Evolutionary conservation across 495 filamentous ascomycete species (phyloP).

Genomic region (Ramalina peruviana): DNA sequence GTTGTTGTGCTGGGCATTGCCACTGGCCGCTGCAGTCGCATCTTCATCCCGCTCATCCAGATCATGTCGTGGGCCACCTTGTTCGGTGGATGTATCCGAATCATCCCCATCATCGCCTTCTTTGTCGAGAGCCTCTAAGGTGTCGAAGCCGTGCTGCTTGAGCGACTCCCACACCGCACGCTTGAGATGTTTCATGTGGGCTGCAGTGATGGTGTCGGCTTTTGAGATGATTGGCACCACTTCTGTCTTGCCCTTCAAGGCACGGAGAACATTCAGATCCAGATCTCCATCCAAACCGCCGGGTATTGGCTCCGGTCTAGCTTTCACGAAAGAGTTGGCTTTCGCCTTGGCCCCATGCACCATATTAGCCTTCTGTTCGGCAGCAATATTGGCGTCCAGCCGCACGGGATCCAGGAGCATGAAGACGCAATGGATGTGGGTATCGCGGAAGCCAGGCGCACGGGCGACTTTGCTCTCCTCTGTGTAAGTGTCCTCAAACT

Average conservation of each 20-base stretch:
- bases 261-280: conserved; percentile 79
- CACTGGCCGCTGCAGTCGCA: conserved; percentile 20
- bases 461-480: conserved; percentile 97
- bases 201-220: conserved; percentile 85
- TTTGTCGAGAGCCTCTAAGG: conserved; percentile 70
- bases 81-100: conserved; percentile 18
- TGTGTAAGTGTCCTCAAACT: conserved; percentile 93
- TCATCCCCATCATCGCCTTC: conserved; percentile 46
- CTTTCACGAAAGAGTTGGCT: conserved; percentile 25
- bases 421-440: conserved; percentile 94
- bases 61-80: conserved; percentile 29
- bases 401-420: conserved; percentile 79
- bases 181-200: conserved; percentile 89
- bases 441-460: conserved; percentile 84
- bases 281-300: conserved; percentile 77
- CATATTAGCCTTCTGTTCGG: conserved; percentile 45
- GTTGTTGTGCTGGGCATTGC: neutral
- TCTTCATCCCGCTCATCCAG: conserved; percentile 49
- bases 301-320: conserved; percentile 15
- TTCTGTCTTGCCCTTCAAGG: conserved; percentile 84
- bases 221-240: conserved; percentile 95
- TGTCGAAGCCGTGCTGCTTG: conserved; percentile 75
- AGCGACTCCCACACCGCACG: conserved; percentile 80
- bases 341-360: conserved; percentile 35
- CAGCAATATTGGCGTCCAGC: conserved; percentile 68